Evolutionary conservation across 75 land plant species (phyloP).

Genomic region (Sequoia sempervirens): DNA sequence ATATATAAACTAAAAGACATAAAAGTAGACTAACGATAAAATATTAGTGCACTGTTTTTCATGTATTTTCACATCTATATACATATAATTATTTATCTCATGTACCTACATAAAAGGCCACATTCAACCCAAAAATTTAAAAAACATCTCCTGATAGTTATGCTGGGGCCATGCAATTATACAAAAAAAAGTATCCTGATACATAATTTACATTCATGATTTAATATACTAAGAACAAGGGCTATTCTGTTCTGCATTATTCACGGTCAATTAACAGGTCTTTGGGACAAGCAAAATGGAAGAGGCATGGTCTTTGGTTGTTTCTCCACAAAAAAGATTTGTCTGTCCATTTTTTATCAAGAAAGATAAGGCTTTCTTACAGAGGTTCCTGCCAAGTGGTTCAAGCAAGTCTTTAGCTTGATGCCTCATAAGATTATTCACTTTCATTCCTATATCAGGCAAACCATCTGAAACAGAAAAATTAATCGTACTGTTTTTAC

Average conservation of each 20-base stretch:
- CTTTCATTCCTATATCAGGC: neutral
- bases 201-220: neutral
- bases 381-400: conserved; percentile 3
- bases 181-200: neutral
- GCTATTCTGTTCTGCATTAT: neutral
- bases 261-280: neutral
- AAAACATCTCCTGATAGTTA: neutral
- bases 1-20: neutral
- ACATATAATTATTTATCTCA: neutral
- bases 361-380: conserved; percentile 1
- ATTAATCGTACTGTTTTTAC: neutral
- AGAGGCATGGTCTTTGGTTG: neutral
- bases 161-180: too few relatives aligned
- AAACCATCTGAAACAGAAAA: neutral
- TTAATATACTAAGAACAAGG: neutral
- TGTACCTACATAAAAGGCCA: neutral
- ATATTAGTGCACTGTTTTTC: neutral
- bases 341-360: neutral
- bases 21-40: neutral
- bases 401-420: conserved; percentile 10
- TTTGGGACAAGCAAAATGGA: neutral
- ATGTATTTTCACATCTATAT: neutral
- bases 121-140: neutral
- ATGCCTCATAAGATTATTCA: conserved; percentile 1
- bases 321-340: neutral